A percentile compares a stretch with the other conserved stretches of the same genome.
phyloP scores from a whole-genome alignment of 305 asterid genomes.

The Petunia hybrid region DNA sequence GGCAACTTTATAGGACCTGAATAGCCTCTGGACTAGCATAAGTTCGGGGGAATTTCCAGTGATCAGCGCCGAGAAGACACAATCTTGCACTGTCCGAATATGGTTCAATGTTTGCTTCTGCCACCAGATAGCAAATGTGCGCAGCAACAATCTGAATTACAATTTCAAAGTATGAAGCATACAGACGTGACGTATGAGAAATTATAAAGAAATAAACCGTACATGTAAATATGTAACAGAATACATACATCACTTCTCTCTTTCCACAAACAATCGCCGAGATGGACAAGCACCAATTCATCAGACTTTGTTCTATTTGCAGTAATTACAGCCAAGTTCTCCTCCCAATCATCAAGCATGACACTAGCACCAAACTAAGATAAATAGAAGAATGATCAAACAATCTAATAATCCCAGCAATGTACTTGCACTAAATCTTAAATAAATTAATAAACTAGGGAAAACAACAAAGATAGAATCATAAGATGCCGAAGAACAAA shows the following conservation, averaged over 20 bases:
- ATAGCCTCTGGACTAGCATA: constrained; percentile 91
- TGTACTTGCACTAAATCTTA: background rate
- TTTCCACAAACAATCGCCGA: constrained; percentile 94
- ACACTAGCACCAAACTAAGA: constrained; percentile 61
- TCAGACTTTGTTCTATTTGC: constrained; percentile 98
- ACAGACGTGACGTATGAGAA: constrained; percentile 27
- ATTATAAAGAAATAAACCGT: background rate
- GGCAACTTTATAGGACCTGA: constrained; percentile 66
- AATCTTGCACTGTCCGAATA: constrained; percentile 90
- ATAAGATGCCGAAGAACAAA: background rate
- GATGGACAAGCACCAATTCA: constrained; percentile 94
- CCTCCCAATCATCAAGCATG: constrained; percentile 68
- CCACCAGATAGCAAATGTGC: constrained; percentile 92
- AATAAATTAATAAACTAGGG: background rate
- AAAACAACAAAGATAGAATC: background rate
- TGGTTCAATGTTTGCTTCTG: constrained; percentile 89
- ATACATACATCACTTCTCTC: constrained; percentile 77
- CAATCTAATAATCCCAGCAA: constrained; percentile 62
- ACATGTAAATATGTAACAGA: constrained; percentile 24
- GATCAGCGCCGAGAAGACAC: constrained; percentile 98
- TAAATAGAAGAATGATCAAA: constrained; percentile 58
- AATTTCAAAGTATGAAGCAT: constrained; percentile 29
- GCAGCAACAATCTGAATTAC: constrained; percentile 77
- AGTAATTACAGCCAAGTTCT: constrained; percentile 92
- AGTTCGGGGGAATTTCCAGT: constrained; percentile 93